Base-by-base conservation (phyloP, 257 asterid genomes). In the Solanum appendiculatum region DNA sequence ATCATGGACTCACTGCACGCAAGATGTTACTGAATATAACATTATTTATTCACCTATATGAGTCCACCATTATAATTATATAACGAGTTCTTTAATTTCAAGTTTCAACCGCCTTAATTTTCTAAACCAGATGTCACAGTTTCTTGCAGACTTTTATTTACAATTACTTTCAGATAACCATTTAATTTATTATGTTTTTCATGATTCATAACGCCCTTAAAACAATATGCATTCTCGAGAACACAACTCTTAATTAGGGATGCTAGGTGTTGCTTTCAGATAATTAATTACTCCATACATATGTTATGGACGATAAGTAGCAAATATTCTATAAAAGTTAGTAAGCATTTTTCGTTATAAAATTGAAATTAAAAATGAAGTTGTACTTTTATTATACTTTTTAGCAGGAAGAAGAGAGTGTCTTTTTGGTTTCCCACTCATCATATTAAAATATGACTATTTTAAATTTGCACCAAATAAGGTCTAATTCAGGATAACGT, bases 361-460 rank as follows among this genome's bases (percentile, higher is more conserved):
- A 54, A 54, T 18, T 20, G 4, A 54, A 54, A 54, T 54, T 54
- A n/a, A 20, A 54, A 58, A 23, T 58, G 29, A 23, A 58, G 5
- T 18, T 54, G 29, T 58, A 23, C 9, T 23, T 58, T 58, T 23
- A 21, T 9, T 8, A 23, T 58, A 58, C 15, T 58, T 58, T 58
- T 54, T 20, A 20, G 11, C n/a, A 18, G 0, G 11, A 20, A 2
- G 63, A 7, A 54, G 9, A 34, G 4, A 18, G 11, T 20, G 3
- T 51, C 1, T 6, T 51, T 18, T 1, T 1, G 4, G 1, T 2
- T 2, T 51, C 16, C 0, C 0, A 6, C 60, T 51, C n/a, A 0
- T 51, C 23, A 2, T 51, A 51, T 51, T 51, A 51, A 2, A 48
- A 2, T 18, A 1, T 51, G 6, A 51, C 0, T 51, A 18, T 51